Evolutionary conservation across 2,329 filamentous ascomycete genomes (phyloP).

Genomic region (Hymenotorrendiella dingleyae): DNA sequence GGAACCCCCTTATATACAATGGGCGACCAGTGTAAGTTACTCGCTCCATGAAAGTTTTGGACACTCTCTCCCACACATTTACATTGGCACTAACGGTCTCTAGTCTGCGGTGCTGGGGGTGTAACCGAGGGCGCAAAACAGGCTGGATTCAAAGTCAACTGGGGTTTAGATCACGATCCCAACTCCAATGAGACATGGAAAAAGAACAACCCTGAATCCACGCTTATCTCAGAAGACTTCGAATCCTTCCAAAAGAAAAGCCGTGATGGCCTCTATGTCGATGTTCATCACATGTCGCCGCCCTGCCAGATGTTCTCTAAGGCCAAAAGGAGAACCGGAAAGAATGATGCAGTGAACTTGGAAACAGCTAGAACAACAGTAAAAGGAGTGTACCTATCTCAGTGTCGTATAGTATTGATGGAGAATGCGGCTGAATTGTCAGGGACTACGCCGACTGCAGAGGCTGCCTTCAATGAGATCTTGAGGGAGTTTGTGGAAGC

Average conservation of each 20-base stretch:
- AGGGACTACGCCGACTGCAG: not conserved
- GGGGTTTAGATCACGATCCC: not conserved
- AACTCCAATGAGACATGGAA: not conserved
- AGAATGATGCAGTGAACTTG: not conserved
- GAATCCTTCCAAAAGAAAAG: not conserved
- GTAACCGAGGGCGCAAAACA: not conserved
- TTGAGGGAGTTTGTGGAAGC: not conserved
- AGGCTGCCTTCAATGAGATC: not conserved
- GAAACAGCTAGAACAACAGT: not conserved
- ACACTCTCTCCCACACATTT: no score
- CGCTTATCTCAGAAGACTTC: not conserved
- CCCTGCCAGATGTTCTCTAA: not conserved
- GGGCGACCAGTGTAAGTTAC: no score
- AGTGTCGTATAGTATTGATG: not conserved
- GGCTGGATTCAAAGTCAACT: not conserved
- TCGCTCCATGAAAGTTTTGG: no score
- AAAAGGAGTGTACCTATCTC: not conserved
- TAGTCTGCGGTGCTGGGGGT: not conserved
- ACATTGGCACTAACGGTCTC: slow-evolving; percentile 8
- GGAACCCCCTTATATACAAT: no score
- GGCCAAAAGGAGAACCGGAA: not conserved
- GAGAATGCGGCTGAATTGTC: not conserved
- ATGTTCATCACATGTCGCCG: not conserved
- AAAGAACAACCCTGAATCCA: not conserved
- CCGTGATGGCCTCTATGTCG: not conserved